Base-by-base conservation (phyloP, 768 basidiomycete genomes). In the Crepidotus variabilis region DNA sequence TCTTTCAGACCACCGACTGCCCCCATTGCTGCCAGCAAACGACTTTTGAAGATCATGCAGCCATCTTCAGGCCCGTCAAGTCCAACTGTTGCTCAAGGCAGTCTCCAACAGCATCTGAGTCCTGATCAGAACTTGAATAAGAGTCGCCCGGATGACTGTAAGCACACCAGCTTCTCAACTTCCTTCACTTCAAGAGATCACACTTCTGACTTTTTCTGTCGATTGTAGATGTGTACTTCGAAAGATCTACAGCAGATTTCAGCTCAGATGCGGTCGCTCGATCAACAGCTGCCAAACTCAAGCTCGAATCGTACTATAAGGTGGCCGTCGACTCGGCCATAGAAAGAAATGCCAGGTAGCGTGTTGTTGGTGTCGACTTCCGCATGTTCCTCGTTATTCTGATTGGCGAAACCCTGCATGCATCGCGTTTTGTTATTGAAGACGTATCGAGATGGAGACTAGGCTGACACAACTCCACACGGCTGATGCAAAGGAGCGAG, bases 241-340 rank as follows among this genome's bases (percentile, higher is more conserved):
- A 97, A 71, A 83, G 96, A 59, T 86, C 87, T 51, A 89, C 90
- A 0, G 74, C 79, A 43, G 84, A 82, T 56, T 95, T 96, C 77
- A 88, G 88, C 16, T 84, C 93, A 60, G 87, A 91, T 67, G 89
- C 92, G 18, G 81, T 93, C 52, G 92, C 94, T 56, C 90, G 90
- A 50, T 88, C 92, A 7, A 96, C 93, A 49, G 91, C 90, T 22
- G 94, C 95, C 18, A 97, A 97, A 70, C 84, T 98, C 71, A 97
- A 97, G 73, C 86, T 99, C 55, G 95, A 96, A 72, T 91, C 95
- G 47, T 98, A 88, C 77, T 99, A 99, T 80, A 98, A 98, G 73
- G 90, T 98, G 56, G 94, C 95, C 4, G 96, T 99, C 33, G 94
- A 98, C 69, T 83, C 92, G 60, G 96, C 96, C 49, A 96, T 99